These are phyloP conservation scores for Entomortierella chlamydospora DNA, from an alignment of 192 early-diverging fungal genomes.

Conservation along the genomic window DNA sequence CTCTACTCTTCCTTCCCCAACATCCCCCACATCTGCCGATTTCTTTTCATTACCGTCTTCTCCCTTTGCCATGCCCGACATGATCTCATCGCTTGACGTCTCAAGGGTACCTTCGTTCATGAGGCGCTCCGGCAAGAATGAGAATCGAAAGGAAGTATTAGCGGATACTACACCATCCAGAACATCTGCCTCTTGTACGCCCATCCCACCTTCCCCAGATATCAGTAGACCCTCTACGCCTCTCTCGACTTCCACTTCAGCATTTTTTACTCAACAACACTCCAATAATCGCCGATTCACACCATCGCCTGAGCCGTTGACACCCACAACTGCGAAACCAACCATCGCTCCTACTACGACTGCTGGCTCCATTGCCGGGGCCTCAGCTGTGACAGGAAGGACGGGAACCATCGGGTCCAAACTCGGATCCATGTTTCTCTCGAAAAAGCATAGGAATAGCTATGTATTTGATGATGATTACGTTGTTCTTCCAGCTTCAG, in stretches of 20 bases:
- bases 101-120: background rate
- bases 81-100: background rate
- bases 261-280: background rate
- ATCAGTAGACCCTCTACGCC: background rate
- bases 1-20: background rate
- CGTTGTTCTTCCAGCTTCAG: background rate
- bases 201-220: background rate
- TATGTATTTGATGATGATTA: background rate
- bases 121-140: background rate
- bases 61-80: background rate
- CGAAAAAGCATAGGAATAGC: background rate
- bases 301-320: constrained; percentile 3
- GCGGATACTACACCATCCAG: background rate
- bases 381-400: background rate
- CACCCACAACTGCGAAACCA: background rate
- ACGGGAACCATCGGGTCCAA: constrained; percentile 12
- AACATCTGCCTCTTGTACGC: background rate
- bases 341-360: too few species aligned
- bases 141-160: background rate
- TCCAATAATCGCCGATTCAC: background rate
- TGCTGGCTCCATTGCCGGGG: background rate
- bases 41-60: background rate
- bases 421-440: constrained; percentile 26
- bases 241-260: background rate
- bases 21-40: background rate